Evolutionary conservation across 208 protist species (phyloP).

Genomic region (Leishmania lainsoni): DNA sequence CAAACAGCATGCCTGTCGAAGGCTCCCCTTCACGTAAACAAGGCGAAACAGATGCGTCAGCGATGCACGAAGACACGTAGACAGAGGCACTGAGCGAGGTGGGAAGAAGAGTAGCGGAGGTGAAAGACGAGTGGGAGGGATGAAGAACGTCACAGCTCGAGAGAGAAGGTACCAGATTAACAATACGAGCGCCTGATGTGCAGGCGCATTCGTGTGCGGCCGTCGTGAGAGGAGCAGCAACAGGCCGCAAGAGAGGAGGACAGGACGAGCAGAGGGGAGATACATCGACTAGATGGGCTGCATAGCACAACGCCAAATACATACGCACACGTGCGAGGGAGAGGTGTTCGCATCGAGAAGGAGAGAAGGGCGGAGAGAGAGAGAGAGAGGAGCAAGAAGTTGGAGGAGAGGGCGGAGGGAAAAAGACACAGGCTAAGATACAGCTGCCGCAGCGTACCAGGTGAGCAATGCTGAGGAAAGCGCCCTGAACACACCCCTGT

Average conservation of each 20-base stretch:
- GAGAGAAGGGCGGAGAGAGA: not conserved
- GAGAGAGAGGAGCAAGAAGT: no score
- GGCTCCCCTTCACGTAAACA: not conserved
- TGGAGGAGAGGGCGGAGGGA: not conserved
- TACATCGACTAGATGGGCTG: not conserved
- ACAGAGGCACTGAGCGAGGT: not conserved
- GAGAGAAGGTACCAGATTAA: not conserved
- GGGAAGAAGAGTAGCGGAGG: not conserved
- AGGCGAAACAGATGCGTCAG: not conserved
- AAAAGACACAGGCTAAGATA: not conserved
- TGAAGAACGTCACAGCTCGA: conserved; percentile 14
- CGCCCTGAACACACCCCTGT: not conserved
- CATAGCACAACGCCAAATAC: not conserved
- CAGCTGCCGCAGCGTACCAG: not conserved
- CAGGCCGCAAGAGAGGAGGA: not conserved
- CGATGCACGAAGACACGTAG: not conserved
- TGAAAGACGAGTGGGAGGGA: not conserved
- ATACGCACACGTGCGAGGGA: not conserved
- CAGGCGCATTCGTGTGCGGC: not conserved
- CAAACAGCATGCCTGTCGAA: conserved; percentile 42
- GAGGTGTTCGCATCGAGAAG: not conserved
- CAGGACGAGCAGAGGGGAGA: not conserved
- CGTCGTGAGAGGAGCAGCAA: not conserved
- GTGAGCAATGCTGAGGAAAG: not conserved
- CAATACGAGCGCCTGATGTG: not conserved